Evolutionary conservation across 768 basidiomycete species (phyloP).

Genomic region (Omphalotus guepiniiformis): DNA sequence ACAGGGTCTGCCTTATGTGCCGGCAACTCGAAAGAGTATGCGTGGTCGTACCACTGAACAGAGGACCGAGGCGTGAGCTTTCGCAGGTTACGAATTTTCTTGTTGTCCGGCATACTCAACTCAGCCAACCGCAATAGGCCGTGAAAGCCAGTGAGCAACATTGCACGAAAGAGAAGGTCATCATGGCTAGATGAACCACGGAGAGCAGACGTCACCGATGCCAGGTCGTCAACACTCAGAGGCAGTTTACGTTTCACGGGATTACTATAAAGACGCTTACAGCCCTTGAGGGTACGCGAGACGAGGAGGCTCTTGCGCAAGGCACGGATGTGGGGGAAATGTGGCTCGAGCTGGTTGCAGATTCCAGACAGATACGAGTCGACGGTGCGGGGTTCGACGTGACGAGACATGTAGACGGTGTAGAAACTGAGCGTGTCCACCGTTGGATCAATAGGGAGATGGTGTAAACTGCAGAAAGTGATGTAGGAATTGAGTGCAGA

Average conservation of each 20-base stretch:
- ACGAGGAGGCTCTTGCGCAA: slow-evolving; percentile 6
- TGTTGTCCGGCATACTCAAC: slow-evolving; percentile 17
- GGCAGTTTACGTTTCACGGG: slow-evolving; percentile 8
- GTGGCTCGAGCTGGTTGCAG: slow-evolving; percentile 14
- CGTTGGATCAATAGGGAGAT: slow-evolving; percentile 23
- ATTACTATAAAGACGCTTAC: not conserved
- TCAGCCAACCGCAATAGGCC: slow-evolving; percentile 17
- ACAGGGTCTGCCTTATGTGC: slow-evolving; percentile 16
- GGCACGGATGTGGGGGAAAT: slow-evolving; percentile 14
- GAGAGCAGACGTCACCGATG: not conserved
- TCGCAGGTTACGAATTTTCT: not conserved
- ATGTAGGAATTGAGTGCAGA: slow-evolving; percentile 26
- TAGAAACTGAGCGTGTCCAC: slow-evolving; percentile 26
- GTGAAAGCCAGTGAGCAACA: slow-evolving; percentile 14
- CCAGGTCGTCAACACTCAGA: slow-evolving; percentile 11
- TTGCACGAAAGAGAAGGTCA: slow-evolving; percentile 16
- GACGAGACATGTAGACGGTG: slow-evolving; percentile 23
- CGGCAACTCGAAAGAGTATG: slow-evolving; percentile 12
- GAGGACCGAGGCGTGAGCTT: slow-evolving; percentile 9
- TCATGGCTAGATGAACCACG: slow-evolving; percentile 10
- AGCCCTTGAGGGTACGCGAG: slow-evolving; percentile 9
- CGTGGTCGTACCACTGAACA: not conserved
- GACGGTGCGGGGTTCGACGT: slow-evolving; percentile 20
- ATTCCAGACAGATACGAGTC: slow-evolving; percentile 21
- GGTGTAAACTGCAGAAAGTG: slow-evolving; percentile 20